phyloP scores from a whole-genome alignment of 2,329 filamentous ascomycete genomes.

The Onygenales sp. region DNA sequence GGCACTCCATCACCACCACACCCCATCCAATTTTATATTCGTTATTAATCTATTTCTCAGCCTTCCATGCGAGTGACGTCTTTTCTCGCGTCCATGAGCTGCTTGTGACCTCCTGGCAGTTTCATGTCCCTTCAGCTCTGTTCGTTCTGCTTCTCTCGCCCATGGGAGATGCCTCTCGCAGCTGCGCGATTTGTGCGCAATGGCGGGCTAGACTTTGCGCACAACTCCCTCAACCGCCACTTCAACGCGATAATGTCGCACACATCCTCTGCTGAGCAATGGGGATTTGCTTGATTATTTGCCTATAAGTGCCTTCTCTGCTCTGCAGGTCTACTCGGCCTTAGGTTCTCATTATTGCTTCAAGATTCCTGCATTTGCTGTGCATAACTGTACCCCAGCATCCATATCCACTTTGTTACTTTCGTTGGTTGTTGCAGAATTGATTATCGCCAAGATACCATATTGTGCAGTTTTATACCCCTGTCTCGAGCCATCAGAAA shows the following conservation, averaged over 20 bases:
- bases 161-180: neutral
- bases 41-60: too few relatives aligned
- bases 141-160: neutral
- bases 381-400: too few relatives aligned
- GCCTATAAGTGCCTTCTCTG: neutral
- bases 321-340: neutral
- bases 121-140: neutral
- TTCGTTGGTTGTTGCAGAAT: too few relatives aligned
- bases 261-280: neutral
- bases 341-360: neutral
- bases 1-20: too few relatives aligned
- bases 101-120: neutral
- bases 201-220: neutral
- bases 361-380: neutral
- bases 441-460: too few relatives aligned
- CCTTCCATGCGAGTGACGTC: too few relatives aligned
- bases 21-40: too few relatives aligned
- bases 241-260: neutral
- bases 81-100: too few relatives aligned
- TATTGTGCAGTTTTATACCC: too few relatives aligned
- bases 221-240: neutral
- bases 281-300: neutral
- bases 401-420: too few relatives aligned
- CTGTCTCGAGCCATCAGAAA: too few relatives aligned
- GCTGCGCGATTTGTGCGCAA: constrained; percentile 12